Percentiles rank a stretch among this genome's conserved stretches.
Conservation (phyloP, 306 rosid genomes). For the Pyrus pyrifolia region DNA sequence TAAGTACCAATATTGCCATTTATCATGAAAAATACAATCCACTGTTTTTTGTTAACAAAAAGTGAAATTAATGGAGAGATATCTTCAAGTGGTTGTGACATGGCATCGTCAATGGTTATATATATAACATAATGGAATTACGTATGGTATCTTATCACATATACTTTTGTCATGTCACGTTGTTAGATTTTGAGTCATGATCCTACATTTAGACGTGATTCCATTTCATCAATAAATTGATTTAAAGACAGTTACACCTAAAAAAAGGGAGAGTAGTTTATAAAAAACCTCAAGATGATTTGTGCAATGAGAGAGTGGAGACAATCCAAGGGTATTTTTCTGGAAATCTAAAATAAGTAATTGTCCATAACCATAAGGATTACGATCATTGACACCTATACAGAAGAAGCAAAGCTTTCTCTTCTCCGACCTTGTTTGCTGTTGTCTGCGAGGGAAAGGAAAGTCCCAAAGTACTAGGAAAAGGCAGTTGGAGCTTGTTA, state of each 20-base stretch:
- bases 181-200: no score
- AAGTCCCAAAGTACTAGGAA: constrained; percentile 18
- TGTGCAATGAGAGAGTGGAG: background rate
- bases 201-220: background rate
- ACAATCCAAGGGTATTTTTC: constrained; percentile 2
- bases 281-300: no score
- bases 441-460: constrained; percentile 22
- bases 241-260: background rate
- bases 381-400: background rate
- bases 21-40: no score
- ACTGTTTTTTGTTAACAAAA: background rate
- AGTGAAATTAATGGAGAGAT: no score
- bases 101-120: no score
- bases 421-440: constrained; percentile 5
- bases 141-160: no score
- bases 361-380: background rate
- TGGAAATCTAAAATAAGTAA: constrained; percentile 1
- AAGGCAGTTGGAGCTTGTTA: constrained; percentile 41
- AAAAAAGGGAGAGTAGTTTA: no score
- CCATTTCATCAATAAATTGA: background rate
- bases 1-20: background rate
- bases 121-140: background rate
- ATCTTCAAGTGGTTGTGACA: no score
- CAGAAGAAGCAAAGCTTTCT: constrained; percentile 6
- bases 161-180: no score